Conservation (phyloP, 1,139 yeast genomes). For the Candida anutae region DNA sequence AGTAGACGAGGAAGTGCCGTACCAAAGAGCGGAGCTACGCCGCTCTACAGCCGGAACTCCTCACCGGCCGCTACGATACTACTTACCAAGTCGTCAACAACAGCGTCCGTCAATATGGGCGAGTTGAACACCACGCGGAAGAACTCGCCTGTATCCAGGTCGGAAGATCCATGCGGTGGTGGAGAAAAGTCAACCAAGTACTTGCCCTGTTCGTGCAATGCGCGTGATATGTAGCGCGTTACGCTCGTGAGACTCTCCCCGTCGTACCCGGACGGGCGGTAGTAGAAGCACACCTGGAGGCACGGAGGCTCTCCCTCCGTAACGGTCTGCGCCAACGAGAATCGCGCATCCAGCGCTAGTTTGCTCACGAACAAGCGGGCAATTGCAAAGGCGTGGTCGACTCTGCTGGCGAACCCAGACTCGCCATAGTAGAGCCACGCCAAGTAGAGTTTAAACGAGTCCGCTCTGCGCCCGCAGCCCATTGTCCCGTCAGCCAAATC, state of each 20-base stretch:
- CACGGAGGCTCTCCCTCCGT: conserved; percentile 53
- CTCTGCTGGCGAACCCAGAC: conserved; percentile 45
- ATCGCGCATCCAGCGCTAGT: conserved; percentile 29
- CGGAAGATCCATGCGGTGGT: conserved; percentile 38
- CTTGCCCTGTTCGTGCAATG: conserved; percentile 53
- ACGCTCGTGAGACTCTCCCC: conserved; percentile 40
- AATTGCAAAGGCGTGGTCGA: conserved; percentile 66
- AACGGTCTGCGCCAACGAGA: conserved; percentile 34
- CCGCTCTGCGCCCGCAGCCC: conserved; percentile 90
- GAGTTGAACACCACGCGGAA: conserved; percentile 81
- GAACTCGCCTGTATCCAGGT: conserved; percentile 53
- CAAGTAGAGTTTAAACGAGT: conserved; percentile 69
- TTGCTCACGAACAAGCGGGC: conserved; percentile 51
- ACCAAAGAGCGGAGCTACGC: too few species aligned
- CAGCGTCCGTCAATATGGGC: conserved; percentile 42
- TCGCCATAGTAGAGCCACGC: conserved; percentile 80
- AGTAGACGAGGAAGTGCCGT: too few species aligned
- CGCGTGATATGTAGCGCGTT: conserved; percentile 61
- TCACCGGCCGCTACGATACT: conserved; percentile 16
- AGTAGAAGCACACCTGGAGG: conserved; percentile 78
- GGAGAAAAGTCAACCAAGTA: conserved; percentile 83
- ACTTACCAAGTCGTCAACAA: conserved; percentile 31
- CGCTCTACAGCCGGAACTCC: too few species aligned
- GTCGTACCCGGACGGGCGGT: conserved; percentile 35
- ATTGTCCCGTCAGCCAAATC: conserved; percentile 87